Evolutionary conservation across 352 stramenopile genomes (phyloP), one percentile per base, ranked within the genome.

Genomic region (Peronosclerospora sorghi): DNA sequence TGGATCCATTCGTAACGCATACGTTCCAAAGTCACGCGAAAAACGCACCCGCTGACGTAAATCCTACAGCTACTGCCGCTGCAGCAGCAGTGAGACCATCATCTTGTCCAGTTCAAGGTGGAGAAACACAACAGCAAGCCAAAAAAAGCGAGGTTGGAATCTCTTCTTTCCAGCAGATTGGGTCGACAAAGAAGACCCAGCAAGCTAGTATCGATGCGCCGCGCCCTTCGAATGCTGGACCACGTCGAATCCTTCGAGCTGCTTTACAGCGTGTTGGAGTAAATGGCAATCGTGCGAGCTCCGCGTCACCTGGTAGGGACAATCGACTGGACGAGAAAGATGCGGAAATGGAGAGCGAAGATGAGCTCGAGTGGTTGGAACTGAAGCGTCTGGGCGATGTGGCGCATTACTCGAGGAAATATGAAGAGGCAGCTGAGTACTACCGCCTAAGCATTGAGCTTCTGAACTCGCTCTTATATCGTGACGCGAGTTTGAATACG

Each of bases 361-460:
- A 67, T 18, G 69, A 75, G 5, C 50, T 41, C 28, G 58, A 68
- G 21, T 89, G 77, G 77, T 44, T 57, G 6, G 66, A 87, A 15
- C 54, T 82, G 32, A 89, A 89, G 45, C 51, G 49, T 28, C 59
- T 76, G 10, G 77, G 77, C 8, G 71, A 66, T 10, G 47, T 51
- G 7, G 69, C 73, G 0, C 71, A 89, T 44, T 53, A 48, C 5
- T 55, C 47, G 19, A 46, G 43, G 23, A 44, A 57, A 8, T 89
- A 75, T 26, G 39, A 65, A 42, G 61, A 76, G 5, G 72, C 77
- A 4, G 71, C 73, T 1, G 72, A 86, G 45, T 62, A 65, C 44
- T 73, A 78, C 51, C 63, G 68, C 5, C 59, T 70, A 39, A 82
- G 69, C 29, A 65, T 76, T 42, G 63, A 76, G 20, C 45, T 58